Conservation (phyloP, 495 filamentous ascomycete species). For the Clohesyomyces aquaticus region DNA sequence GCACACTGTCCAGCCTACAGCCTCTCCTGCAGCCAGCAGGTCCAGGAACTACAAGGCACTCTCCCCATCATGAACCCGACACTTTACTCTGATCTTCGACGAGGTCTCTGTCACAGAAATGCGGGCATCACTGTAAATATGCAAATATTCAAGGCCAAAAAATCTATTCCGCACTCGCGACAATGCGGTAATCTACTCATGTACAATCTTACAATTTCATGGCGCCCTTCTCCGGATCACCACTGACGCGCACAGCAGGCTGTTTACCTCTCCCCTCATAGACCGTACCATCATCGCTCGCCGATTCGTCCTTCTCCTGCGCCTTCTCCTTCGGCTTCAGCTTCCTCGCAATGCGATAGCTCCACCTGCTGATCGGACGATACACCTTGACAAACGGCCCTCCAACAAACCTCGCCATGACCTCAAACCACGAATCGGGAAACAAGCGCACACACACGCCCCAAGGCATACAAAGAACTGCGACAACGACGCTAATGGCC, state of each 20-base stretch:
- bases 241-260: conserved; percentile 3
- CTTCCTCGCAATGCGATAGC: conserved; percentile 1
- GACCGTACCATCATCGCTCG: background rate
- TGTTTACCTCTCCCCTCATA: conserved; percentile 14
- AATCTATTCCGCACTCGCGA: too few relatives aligned
- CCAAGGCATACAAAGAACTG: conserved; percentile 72
- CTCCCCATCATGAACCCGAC: too few relatives aligned
- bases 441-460: conserved; percentile 72
- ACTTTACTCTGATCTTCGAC: too few relatives aligned
- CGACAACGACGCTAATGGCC: conserved; percentile 74
- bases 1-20: too few relatives aligned
- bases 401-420: conserved; percentile 51
- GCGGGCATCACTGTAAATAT: too few relatives aligned
- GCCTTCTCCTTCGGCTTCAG: conserved; percentile 4
- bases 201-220: too few relatives aligned
- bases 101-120: too few relatives aligned
- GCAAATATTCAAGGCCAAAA: too few relatives aligned
- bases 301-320: conserved; percentile 7
- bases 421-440: conserved; percentile 52
- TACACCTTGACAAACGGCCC: conserved; percentile 30
- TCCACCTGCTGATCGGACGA: conserved; percentile 8
- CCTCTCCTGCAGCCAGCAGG: too few relatives aligned
- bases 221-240: conserved; percentile 18
- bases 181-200: too few relatives aligned
- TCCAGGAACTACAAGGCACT: too few relatives aligned